Evolutionary conservation across 2,329 filamentous ascomycete species (phyloP), one percentile per base, ranked within the genome.

Genomic region (Rutstroemia sp.): DNA sequence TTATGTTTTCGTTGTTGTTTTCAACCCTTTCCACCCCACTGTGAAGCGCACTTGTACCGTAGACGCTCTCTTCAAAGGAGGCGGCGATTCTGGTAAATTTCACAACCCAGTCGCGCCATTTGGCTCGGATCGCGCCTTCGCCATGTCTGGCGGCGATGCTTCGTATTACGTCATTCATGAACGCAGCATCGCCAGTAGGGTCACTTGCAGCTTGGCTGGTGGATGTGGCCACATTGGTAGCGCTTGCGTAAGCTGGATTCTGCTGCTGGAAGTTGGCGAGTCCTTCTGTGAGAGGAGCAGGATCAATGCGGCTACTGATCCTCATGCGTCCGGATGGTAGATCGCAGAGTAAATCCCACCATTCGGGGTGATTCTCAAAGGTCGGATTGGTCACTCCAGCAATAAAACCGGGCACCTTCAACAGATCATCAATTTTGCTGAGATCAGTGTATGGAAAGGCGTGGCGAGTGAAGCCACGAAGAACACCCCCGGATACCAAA

Each of bases 371-470:
- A 67, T 91, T 84, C 60, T 92, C 91, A 70, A 99, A 99, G 0
- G 91, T 92, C 5, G 94, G 94, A 68, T 99, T 99, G 1, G 92
- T 99, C 42, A 99, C 94, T 57, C 94, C 94, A 2, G 94, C 94
- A 65, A 99, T 96, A 72, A 99, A 99, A 2, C 94, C 94, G 6
- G 94, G 92, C 0, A 99, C 94, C 66, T 95, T 92, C 48, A 99
- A 79, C 10, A 99, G 80, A 69, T 97, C 94, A 63, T 99, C 94
- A 58, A 99, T 92, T 73, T 99, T 99, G 61, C 91, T 96, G 45
- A 99, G 78, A 73, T 99, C 94, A 1, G 94, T 99, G 69, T 99
- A 99, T 2, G 94, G 94, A 69, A 99, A 99, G 0, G 94, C 94
- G 73, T 97, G 90, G 17, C 94, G 83, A 8, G 92, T 96, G 72